Evolutionary conservation across 441 rosid genomes (phyloP).

Genomic region (Syzygium malaccense): DNA sequence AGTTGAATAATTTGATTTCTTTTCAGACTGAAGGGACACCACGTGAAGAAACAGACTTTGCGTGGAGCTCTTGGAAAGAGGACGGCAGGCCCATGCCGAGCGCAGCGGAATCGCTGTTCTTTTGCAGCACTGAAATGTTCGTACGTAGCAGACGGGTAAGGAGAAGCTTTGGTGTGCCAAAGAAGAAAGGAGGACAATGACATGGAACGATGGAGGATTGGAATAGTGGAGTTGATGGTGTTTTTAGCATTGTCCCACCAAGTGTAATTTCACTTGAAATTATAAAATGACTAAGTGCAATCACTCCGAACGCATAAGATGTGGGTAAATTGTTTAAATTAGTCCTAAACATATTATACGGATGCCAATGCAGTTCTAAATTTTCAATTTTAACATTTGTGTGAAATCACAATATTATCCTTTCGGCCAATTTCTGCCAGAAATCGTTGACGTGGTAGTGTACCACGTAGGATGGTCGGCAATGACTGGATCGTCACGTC

Average conservation of each 20-base stretch:
- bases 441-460: not conserved
- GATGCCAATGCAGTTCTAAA: fast-evolving
- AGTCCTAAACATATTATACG: not conserved
- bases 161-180: not conserved
- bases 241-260: not conserved
- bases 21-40: too few relatives aligned
- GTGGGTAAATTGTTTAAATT: not conserved
- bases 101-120: not conserved
- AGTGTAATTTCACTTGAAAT: not conserved
- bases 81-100: too few relatives aligned
- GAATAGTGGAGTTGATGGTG: not conserved
- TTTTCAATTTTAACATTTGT: not conserved
- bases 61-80: not conserved
- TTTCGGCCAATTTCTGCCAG: fast-evolving
- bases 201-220: not conserved
- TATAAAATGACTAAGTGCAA: not conserved
- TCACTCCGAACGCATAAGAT: not conserved
- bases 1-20: too few relatives aligned
- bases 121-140: not conserved
- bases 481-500: too few relatives aligned
- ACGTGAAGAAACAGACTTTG: too few relatives aligned
- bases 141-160: not conserved
- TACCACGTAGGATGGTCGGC: too few relatives aligned
- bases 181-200: not conserved
- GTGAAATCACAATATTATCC: not conserved